These are phyloP conservation scores for Tulasnella sp. DNA, from an alignment of 768 basidiomycete species.

Conservation along the genomic window DNA sequence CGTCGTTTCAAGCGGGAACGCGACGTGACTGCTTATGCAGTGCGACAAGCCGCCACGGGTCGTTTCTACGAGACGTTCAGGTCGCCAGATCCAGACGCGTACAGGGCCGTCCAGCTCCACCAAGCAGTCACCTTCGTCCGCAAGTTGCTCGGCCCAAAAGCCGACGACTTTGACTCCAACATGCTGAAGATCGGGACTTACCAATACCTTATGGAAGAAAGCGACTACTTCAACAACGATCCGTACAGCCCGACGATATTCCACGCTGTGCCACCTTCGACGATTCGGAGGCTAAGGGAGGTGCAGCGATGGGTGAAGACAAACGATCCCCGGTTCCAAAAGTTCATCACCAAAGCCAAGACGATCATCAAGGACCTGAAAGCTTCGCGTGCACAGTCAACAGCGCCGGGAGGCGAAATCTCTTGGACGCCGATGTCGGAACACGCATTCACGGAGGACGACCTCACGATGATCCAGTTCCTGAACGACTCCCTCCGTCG, in stretches of 20 bases:
- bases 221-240: slow-evolving; percentile 47
- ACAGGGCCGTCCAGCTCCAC: slow-evolving; percentile 47
- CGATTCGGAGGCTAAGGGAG: slow-evolving; percentile 44
- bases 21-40: background rate
- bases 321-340: slow-evolving; percentile 36
- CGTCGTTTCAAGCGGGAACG: background rate
- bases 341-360: slow-evolving; percentile 47
- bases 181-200: slow-evolving; percentile 50
- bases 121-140: slow-evolving; percentile 45
- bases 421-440: slow-evolving; percentile 25
- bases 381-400: slow-evolving; percentile 24
- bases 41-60: background rate
- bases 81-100: slow-evolving; percentile 42
- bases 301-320: slow-evolving; percentile 43
- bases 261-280: slow-evolving; percentile 52
- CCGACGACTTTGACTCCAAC: slow-evolving; percentile 32
- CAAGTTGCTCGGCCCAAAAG: background rate
- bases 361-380: slow-evolving; percentile 31
- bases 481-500: slow-evolving; percentile 48
- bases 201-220: slow-evolving; percentile 51
- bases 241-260: slow-evolving; percentile 45
- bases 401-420: slow-evolving; percentile 28
- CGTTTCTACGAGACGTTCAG: slow-evolving; percentile 40
- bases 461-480: slow-evolving; percentile 52
- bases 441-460: slow-evolving; percentile 42